Base-by-base conservation (phyloP, 371 early-diverging fungal genomes). In the Entomophthora muscae region DNA sequence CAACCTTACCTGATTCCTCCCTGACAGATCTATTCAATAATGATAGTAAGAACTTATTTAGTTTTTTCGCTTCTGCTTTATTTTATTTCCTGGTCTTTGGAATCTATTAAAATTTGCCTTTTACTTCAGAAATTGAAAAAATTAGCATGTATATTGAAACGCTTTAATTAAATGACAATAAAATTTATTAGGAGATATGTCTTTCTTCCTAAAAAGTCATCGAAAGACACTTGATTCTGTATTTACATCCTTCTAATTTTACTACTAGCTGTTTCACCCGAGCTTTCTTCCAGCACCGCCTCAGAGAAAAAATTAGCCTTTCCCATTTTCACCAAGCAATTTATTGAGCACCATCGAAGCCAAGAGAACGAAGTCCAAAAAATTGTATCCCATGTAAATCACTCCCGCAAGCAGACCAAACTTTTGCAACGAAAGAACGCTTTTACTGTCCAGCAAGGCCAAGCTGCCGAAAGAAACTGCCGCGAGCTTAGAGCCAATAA, bases 271-370 rank as follows among this genome's bases (percentile, higher is more conserved):
- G 13, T 17, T 1, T 10, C 31, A 1, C 22, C 30, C 10, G 30
- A 60, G 22, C 30, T 60, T 21, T 32, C 10, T 3, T 32, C n/a
- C 24, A 60, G 31, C 33, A n/a, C 33, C 24, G 24, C n/a, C 10
- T 60, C 51, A 33, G 33, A n/a, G 33, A 60, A 60, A 51, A 60
- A 57, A 57, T 28, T 23, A 24, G 7, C 12, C 58, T 12, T 62
- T 17, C 53, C 62, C 21, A 62, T 62, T 12, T 62, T 62, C 28
- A 62, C 32, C 28, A 23, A 62, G 3, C 62, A 62, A 29, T 62
- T 62, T 30, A 52, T 33, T 33, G 62, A 62, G 10, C 30, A 28
- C 27, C 62, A 62, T 33, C 53, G 52, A 12, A 52, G 21, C 12
- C 23, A 62, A 52, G 62, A 62, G 53, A 10, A 62, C 24, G n/a